Conservation (phyloP, 192 early-diverging fungal genomes). For the Spinellus fusiger region DNA sequence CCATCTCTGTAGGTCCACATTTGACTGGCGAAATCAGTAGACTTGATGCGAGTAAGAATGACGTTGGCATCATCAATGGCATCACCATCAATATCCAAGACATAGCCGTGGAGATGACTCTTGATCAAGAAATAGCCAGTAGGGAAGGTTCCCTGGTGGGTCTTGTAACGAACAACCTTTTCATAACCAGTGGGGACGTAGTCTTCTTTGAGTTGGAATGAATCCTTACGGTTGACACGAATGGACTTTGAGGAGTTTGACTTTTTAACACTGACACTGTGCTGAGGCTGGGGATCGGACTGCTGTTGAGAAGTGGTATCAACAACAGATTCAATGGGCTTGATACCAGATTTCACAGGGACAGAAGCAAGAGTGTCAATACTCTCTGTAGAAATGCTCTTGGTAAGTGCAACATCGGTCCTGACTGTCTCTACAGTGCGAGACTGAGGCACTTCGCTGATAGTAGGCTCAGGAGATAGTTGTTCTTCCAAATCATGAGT, state of each 20-base stretch:
- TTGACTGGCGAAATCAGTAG: slow-evolving; percentile 27
- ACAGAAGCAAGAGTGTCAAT: slow-evolving; percentile 1
- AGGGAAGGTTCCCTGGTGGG: slow-evolving; percentile 13
- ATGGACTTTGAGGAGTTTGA: slow-evolving; percentile 4
- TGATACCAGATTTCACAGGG: background rate
- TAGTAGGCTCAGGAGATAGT: background rate
- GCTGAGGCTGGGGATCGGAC: background rate
- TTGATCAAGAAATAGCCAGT: slow-evolving; percentile 29
- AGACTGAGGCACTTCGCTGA: slow-evolving; percentile 2
- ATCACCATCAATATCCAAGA: slow-evolving; percentile 19
- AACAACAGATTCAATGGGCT: background rate
- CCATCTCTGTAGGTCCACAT: slow-evolving; percentile 22
- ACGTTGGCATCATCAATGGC: slow-evolving; percentile 2
- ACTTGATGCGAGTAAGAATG: slow-evolving; percentile 11
- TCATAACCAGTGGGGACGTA: slow-evolving; percentile 27
- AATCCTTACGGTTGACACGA: slow-evolving; percentile 2
- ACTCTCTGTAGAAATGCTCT: background rate
- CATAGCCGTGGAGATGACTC: slow-evolving; percentile 27
- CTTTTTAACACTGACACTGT: background rate
- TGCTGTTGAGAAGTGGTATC: background rate
- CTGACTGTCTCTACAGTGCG: too few species aligned
- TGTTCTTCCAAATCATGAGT: background rate
- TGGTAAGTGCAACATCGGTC: too few species aligned
- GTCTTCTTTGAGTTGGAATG: slow-evolving; percentile 11
- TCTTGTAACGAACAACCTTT: slow-evolving; percentile 24